phyloP scores from a whole-genome alignment of 2,329 filamentous ascomycete species.

The Scortechinia acanthostroma region DNA sequence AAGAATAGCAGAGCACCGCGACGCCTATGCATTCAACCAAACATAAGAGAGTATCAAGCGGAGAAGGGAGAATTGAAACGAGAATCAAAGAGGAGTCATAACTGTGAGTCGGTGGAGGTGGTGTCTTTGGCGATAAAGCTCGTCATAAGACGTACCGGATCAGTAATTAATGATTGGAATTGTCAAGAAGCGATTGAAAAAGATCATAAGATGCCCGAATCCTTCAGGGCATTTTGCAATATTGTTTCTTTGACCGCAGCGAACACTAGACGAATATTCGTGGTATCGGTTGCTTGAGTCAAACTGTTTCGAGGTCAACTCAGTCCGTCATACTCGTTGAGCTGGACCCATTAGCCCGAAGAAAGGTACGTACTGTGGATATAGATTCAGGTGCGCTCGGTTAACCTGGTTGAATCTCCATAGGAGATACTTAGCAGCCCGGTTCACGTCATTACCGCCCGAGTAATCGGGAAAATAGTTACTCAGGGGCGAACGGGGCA shows the following conservation, averaged over 20 bases:
- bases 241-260: slow-evolving; percentile 98
- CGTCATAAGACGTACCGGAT: too few relatives aligned
- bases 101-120: background rate
- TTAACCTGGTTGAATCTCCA: slow-evolving; percentile 99
- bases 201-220: slow-evolving; percentile 86
- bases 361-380: slow-evolving; percentile 74
- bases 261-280: slow-evolving; percentile 95
- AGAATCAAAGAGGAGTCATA: background rate
- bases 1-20: background rate
- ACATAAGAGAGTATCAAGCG: background rate
- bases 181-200: slow-evolving; percentile 4
- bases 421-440: slow-evolving; percentile 91
- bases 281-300: slow-evolving; percentile 97
- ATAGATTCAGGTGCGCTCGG: slow-evolving; percentile 87
- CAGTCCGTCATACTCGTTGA: background rate
- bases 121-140: background rate
- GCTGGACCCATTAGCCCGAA: background rate
- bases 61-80: background rate
- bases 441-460: slow-evolving; percentile 93
- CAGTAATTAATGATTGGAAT: too few relatives aligned
- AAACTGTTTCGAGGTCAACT: too few relatives aligned
- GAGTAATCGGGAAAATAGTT: slow-evolving; percentile 99
- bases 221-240: slow-evolving; percentile 92
- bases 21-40: background rate
- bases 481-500: slow-evolving; percentile 77